These are phyloP conservation scores for Canariomyces notabilis DNA, from an alignment of 2,329 filamentous ascomycete species.

Conservation along the genomic window DNA sequence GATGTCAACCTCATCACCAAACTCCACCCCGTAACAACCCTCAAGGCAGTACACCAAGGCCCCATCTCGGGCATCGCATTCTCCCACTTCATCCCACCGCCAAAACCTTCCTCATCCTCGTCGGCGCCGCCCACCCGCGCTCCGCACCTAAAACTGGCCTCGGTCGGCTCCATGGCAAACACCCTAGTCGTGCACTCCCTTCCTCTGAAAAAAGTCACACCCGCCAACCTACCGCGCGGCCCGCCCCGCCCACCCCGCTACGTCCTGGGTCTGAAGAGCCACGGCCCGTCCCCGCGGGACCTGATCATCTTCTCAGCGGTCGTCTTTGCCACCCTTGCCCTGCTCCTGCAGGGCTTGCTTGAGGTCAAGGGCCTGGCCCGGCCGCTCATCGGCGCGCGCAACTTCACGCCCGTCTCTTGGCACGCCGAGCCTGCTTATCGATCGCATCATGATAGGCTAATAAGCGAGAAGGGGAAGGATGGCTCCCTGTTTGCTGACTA, in stretches of 20 bases:
- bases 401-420: slow-evolving; percentile 48
- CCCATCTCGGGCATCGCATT: slow-evolving; percentile 57
- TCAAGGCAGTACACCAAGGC: slow-evolving; percentile 51
- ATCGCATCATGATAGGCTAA: slow-evolving; percentile 2
- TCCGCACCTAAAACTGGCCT: slow-evolving; percentile 70
- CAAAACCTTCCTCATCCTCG: neutral
- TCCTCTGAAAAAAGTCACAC: slow-evolving; percentile 50
- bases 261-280: slow-evolving; percentile 58
- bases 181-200: slow-evolving; percentile 76
- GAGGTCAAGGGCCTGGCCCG: slow-evolving; percentile 56
- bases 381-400: slow-evolving; percentile 51
- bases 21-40: slow-evolving; percentile 47
- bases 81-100: slow-evolving; percentile 46
- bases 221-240: slow-evolving; percentile 31
- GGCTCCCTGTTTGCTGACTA: no score
- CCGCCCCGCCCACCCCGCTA: slow-evolving; percentile 58
- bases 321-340: slow-evolving; percentile 55
- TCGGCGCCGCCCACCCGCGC: slow-evolving; percentile 30
- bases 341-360: slow-evolving; percentile 58
- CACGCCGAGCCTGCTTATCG: slow-evolving; percentile 17
- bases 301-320: slow-evolving; percentile 51
- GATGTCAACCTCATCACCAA: slow-evolving; percentile 47
- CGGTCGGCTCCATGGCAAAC: slow-evolving; percentile 69
- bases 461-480: neutral
- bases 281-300: slow-evolving; percentile 44